Evolutionary conservation across 2,329 filamentous ascomycete genomes (phyloP).

Genomic region (Epichloe brachyelytri): DNA sequence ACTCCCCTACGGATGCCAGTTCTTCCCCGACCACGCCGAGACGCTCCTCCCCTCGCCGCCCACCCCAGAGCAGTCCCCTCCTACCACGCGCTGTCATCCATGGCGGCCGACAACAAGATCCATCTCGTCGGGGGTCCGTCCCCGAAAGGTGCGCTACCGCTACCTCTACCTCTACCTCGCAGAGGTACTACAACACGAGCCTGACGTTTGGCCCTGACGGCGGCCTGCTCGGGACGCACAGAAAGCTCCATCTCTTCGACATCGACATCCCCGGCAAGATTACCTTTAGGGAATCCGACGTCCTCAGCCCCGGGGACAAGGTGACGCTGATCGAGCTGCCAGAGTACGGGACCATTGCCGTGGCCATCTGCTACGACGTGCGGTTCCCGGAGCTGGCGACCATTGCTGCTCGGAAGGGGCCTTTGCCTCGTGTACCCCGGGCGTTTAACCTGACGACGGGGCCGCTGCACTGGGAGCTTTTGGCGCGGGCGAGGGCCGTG

Average conservation of each 20-base stretch:
- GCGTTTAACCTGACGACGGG: conserved; percentile 95
- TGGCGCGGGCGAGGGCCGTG: conserved; percentile 69
- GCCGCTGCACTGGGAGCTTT: conserved; percentile 78
- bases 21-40: conserved; percentile 88
- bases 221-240: conserved; percentile 69
- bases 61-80: conserved; percentile 55
- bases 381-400: conserved; percentile 90
- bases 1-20: conserved; percentile 84
- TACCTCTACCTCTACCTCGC: conserved; percentile 19
- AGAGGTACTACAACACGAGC: conserved; percentile 80
- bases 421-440: conserved; percentile 87
- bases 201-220: conserved; percentile 72
- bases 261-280: conserved; percentile 96
- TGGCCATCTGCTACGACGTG: conserved; percentile 96
- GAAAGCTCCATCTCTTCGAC: conserved; percentile 94
- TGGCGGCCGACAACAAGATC: conserved; percentile 65
- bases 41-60: conserved; percentile 68
- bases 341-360: conserved; percentile 72
- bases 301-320: conserved; percentile 73
- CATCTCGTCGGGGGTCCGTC: conserved; percentile 90
- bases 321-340: conserved; percentile 77
- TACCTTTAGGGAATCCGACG: conserved; percentile 79
- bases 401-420: conserved; percentile 73
- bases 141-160: conserved; percentile 53
- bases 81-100: conserved; percentile 68